Base-by-base conservation (phyloP, 495 filamentous ascomycete genomes). In the Lophiostoma macrostomum region DNA sequence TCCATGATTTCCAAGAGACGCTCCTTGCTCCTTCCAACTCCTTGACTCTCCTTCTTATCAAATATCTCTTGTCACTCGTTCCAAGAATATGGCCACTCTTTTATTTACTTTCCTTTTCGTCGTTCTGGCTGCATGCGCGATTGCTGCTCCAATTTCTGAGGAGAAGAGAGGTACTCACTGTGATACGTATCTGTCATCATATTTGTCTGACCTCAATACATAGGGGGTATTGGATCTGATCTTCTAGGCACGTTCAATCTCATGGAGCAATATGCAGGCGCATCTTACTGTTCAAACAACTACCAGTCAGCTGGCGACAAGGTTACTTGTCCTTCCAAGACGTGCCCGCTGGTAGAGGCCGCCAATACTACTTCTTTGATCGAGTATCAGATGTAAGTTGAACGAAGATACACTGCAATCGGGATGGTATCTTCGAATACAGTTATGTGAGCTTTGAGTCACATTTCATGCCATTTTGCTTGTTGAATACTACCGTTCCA, bases 241-340 rank as follows among this genome's bases (percentile, higher is more conserved):
- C 37, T 63, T 3, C 31, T 63, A 14, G n/a, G 35, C 11, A 45
- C 49, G 4, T 54, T 63, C 28, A 34, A 63, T 1, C 27, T 63
- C 12, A 58, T 63, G 49, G 50, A 51, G n/a, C 54, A 63, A 24
- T 91, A 84, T 67, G 73, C 87, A 1, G 82, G 74, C 0, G 84
- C 87, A 0, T 70, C 81, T 8, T 90, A 88, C 66, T 93, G 88
- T 67, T 72, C 79, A 32, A 73, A 61, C 47, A 73, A 83, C 45
- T 35, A 58, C 42, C 72, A 76, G 28, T 69, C 69, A 10, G 65
- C 67, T 10, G 77, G 76, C 14, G 53, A 69, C 19, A 67, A 68
- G 11, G 51, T 91, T 16, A 73, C 72, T 10, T 94, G 89, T 66
- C 43, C 61, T 0, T 54, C 68, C 7, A 72, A 67, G 19, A 55